Evolutionary conservation across 768 basidiomycete species (phyloP).

Genomic region (Paxillus involutus): DNA sequence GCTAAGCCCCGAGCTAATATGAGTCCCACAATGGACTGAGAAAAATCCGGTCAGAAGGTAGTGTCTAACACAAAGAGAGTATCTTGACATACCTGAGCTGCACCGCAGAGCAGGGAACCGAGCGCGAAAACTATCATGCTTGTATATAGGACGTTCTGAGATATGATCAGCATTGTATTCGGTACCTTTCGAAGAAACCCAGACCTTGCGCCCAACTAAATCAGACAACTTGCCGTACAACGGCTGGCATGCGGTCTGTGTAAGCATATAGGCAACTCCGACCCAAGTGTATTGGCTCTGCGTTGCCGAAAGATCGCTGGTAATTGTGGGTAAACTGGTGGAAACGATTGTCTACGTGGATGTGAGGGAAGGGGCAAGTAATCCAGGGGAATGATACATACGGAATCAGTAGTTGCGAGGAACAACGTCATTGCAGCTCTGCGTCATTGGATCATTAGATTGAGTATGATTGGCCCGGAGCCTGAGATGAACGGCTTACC

Average conservation of each 20-base stretch:
- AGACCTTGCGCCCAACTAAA: conserved; percentile 75
- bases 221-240: conserved; percentile 81
- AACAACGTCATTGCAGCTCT: conserved; percentile 82
- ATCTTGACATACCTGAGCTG: conserved; percentile 54
- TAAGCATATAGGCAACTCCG: conserved; percentile 80
- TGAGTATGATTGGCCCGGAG: conserved; percentile 11
- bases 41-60: conserved; percentile 16
- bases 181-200: conserved; percentile 14
- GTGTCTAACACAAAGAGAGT: conserved; percentile 14
- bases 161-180: conserved; percentile 3
- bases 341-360: conserved; percentile 65
- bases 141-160: conserved; percentile 63
- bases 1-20: conserved; percentile 65
- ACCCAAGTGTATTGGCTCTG: conserved; percentile 84
- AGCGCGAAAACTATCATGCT: conserved; percentile 76
- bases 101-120: conserved; percentile 79
- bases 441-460: neutral
- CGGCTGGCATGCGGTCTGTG: conserved; percentile 84
- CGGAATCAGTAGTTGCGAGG: conserved; percentile 84
- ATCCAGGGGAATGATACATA: conserved; percentile 34
- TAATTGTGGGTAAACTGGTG: conserved; percentile 80
- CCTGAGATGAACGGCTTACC: conserved; percentile 40
- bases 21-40: conserved; percentile 52
- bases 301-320: conserved; percentile 64
- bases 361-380: conserved; percentile 4